Base-by-base conservation (phyloP, 345 rosid species). In the Linum lewisii region DNA sequence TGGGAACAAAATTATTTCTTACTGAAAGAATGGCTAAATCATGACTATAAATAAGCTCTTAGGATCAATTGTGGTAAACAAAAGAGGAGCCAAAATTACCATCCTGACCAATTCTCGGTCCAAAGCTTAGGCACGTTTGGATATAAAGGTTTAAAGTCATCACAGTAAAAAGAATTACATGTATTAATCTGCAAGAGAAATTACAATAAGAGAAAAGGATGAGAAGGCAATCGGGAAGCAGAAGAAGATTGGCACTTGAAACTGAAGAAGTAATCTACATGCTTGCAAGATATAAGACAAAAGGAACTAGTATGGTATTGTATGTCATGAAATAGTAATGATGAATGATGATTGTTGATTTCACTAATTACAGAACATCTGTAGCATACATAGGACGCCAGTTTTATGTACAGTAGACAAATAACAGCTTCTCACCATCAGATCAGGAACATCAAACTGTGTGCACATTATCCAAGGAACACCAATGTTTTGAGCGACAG, bases 231-330 rank as follows among this genome's bases (percentile, higher is more conserved):
- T 8, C 2, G 16, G 45, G 45, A 38, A 38, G 45, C 11, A 38
- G 14, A 1, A 38, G 45, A 9, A 26, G 32, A 26, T 26, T 26
- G 32, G 32, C 32, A 26, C 32, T 26, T 26, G 2, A 38, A 5
- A 38, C 15, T 15, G n/a, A n/a, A n/a, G n/a, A n/a, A n/a, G n/a
- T n/a, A n/a, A 38, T 10, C 11, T 38, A 38, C 45, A 38, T 38
- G 45, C 45, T 38, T 6, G 45, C 45, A 38, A 38, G 32, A 38
- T 38, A 38, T 38, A 8, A 38, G 45, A 9, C 45, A 4, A 38
- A 38, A 1, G 45, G 9, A 38, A 68, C 95, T 83, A n/a, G 90
- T 83, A 73, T 80, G 76, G 51, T 85, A 85, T 89, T 85, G 85
- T 73, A 71, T 61, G 50, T 54, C 21, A 3, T 20, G 7, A 21